These are phyloP conservation scores for Brassica juncea DNA, from an alignment of 345 rosid genomes.

Conservation along the genomic window DNA sequence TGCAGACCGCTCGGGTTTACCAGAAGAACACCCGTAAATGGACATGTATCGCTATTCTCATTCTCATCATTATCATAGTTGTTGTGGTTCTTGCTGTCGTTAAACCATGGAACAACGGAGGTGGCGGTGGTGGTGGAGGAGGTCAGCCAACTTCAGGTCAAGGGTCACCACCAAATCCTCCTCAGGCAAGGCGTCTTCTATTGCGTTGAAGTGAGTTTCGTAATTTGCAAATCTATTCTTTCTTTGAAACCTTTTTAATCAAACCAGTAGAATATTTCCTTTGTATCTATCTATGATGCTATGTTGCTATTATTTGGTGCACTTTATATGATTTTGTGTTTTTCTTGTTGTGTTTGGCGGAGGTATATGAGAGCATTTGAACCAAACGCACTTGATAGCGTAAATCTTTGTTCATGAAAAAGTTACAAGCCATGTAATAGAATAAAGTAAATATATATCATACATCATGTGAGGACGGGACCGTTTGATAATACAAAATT, in stretches of 20 bases:
- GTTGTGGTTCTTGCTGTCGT: constrained; percentile 60
- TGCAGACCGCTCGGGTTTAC: constrained; percentile 58
- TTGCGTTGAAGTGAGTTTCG: constrained; percentile 36
- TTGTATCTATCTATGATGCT: constrained; percentile 20
- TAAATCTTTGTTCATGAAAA: not conserved
- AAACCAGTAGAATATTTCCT: constrained; percentile 10
- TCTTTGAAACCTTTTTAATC: not conserved
- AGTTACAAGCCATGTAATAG: not conserved
- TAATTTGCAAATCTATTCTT: constrained; percentile 31
- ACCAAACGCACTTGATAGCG: not conserved
- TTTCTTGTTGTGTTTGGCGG: not conserved
- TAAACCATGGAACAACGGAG: constrained; percentile 59
- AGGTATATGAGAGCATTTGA: not conserved
- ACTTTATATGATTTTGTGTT: not conserved
- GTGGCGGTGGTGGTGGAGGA: not conserved
- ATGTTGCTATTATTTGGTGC: not conserved
- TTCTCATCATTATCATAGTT: constrained; percentile 63
- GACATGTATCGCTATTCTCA: constrained; percentile 63
- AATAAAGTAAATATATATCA: not conserved
- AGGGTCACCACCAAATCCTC: constrained; percentile 27
- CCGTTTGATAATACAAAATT: not conserved
- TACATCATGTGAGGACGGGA: not conserved
- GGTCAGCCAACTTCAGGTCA: constrained; percentile 15
- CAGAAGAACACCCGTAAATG: constrained; percentile 85
- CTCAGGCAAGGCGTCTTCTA: constrained; percentile 39